Evolutionary conservation across 176 grass and related monocot species (phyloP).

Genomic region (Eremochloa ophiuroides): DNA sequence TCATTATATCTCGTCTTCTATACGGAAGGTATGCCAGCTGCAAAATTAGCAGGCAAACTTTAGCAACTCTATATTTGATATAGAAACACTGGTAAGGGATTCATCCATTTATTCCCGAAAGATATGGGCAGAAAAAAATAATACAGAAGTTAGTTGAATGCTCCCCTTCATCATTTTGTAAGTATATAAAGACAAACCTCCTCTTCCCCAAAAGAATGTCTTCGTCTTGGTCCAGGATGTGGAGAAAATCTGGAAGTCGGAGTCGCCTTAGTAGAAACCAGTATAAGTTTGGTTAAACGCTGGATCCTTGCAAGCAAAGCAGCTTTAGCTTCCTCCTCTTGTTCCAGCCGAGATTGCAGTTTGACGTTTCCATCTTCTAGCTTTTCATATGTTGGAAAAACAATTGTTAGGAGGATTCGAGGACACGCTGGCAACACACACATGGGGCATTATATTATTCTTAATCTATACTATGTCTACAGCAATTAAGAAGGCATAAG

Average conservation of each 20-base stretch:
- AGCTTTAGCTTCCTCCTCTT: constrained; percentile 99
- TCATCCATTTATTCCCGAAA: neutral
- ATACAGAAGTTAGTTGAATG: constrained; percentile 5
- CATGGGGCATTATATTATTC: neutral
- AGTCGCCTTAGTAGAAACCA: constrained; percentile 88
- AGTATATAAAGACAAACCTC: constrained; percentile 58
- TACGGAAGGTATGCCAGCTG: constrained; percentile 98
- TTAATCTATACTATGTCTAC: neutral
- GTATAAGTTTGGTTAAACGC: constrained; percentile 91
- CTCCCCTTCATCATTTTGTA: constrained; percentile 5
- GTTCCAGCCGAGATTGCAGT: constrained; percentile 90
- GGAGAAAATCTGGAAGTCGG: constrained; percentile 77
- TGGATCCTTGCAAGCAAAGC: constrained; percentile 95
- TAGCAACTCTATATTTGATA: constrained; percentile 22
- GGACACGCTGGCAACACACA: neutral
- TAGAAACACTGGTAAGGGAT: constrained; percentile 7
- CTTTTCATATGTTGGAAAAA: constrained; percentile 61
- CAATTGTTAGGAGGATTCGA: constrained; percentile 38
- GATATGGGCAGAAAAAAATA: constrained; percentile 11
- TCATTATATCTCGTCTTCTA: constrained; percentile 81
- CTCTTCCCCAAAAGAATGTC: constrained; percentile 99
- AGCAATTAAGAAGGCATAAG: constrained; percentile 13
- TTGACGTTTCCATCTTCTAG: constrained; percentile 99
- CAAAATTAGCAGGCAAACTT: constrained; percentile 33
- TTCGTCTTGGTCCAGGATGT: constrained; percentile 72